These are phyloP conservation scores for Exidia glandulosa DNA, from an alignment of 768 basidiomycete species.

Conservation along the genomic window DNA sequence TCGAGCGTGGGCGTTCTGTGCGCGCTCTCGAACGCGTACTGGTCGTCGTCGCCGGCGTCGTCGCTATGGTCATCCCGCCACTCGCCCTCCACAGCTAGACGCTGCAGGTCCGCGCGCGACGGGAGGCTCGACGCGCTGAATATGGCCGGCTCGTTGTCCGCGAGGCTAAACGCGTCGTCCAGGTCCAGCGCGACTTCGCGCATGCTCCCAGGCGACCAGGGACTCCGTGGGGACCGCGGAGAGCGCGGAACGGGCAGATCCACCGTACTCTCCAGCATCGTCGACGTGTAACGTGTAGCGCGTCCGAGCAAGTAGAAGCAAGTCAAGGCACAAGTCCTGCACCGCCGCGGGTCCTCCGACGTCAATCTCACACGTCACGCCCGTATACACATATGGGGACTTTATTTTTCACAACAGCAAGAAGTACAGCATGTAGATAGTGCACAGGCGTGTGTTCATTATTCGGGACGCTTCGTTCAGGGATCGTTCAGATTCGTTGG, in stretches of 20 bases:
- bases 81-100: conserved; percentile 11
- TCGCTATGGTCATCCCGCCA: conserved; percentile 22
- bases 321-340: not conserved
- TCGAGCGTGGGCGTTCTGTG: conserved; percentile 48
- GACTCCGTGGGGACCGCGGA: not conserved
- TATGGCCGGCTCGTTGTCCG: not conserved
- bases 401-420: not conserved
- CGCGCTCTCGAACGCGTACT: conserved; percentile 22
- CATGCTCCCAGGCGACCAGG: not conserved
- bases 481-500: not conserved
- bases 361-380: not conserved
- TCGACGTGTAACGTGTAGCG: not conserved
- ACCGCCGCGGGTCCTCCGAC: not conserved
- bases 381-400: not conserved
- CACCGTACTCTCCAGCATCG: not conserved
- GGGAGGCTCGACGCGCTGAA: not conserved
- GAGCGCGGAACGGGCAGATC: not conserved
- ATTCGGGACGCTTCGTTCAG: not conserved
- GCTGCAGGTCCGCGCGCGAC: not conserved
- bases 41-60: conserved; percentile 20
- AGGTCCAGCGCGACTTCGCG: not conserved
- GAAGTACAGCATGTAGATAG: too few species aligned
- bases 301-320: not conserved
- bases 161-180: not conserved
- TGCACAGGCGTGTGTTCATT: not conserved